A percentile compares a stretch with the other conserved stretches of the same genome.
Evolutionary conservation across 331 rosid genomes (phyloP).

Genomic region (Pyracantha coccinea): DNA sequence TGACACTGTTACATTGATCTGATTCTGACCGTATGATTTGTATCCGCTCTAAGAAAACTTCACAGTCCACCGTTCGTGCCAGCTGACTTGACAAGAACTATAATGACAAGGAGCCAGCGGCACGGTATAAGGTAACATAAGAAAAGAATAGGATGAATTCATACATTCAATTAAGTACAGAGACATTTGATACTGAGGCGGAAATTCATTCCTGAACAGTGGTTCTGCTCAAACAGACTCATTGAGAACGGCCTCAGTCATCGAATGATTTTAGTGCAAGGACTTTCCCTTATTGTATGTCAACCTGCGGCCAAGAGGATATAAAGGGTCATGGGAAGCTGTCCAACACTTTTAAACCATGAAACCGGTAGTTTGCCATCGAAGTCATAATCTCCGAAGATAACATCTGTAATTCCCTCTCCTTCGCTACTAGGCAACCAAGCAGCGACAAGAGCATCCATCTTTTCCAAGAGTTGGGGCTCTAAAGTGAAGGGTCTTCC

Average conservation of each 20-base stretch:
- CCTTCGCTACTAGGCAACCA: constrained; percentile 95
- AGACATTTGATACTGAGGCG: neutral
- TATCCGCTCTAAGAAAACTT: neutral
- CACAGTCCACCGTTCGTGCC: neutral
- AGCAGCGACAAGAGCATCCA: constrained; percentile 69
- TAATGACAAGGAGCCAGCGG: neutral
- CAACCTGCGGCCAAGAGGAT: constrained; percentile 69
- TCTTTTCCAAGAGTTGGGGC: constrained; percentile 49
- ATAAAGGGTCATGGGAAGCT: constrained; percentile 63
- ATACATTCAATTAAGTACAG: neutral
- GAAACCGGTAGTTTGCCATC: constrained; percentile 63
- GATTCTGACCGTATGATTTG: neutral
- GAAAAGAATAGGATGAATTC: neutral
- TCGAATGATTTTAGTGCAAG: neutral
- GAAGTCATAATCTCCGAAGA: constrained; percentile 70
- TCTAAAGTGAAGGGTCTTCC: constrained; percentile 74
- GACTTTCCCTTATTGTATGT: constrained; percentile 16
- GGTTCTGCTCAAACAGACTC: neutral
- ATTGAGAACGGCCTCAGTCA: neutral
- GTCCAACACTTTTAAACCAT: constrained; percentile 54
- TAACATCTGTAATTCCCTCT: constrained; percentile 63
- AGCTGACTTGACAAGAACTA: neutral
- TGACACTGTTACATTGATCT: neutral
- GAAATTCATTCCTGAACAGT: neutral
- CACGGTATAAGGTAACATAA: neutral